These are phyloP conservation scores for Apophysomyces sp. DNA, from an alignment of 371 early-diverging fungal species.

Conservation along the genomic window DNA sequence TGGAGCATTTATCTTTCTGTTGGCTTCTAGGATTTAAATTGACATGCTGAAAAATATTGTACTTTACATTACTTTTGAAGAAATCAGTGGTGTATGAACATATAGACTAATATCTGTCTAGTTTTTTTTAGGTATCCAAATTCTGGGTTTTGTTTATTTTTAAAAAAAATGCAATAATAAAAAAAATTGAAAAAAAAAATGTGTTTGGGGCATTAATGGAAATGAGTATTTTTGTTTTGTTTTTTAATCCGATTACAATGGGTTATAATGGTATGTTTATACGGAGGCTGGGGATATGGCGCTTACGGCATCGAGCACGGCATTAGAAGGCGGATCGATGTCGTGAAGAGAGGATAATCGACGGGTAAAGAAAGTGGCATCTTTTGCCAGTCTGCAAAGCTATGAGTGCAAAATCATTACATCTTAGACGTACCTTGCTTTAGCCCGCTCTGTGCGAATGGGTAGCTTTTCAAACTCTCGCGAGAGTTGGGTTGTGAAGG, in stretches of 20 bases:
- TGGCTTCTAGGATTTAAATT: slow-evolving; percentile 45
- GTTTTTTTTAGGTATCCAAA: no score
- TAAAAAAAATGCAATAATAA: neutral
- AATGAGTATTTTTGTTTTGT: neutral
- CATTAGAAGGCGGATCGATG: slow-evolving; percentile 71
- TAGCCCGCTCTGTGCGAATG: slow-evolving; percentile 74
- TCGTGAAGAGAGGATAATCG: slow-evolving; percentile 68
- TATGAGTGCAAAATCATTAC: neutral
- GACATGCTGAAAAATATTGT: slow-evolving; percentile 38
- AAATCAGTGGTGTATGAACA: neutral
- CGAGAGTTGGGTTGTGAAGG: slow-evolving; percentile 75
- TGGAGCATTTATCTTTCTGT: slow-evolving; percentile 26
- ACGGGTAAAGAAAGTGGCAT: slow-evolving; percentile 69
- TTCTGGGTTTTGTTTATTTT: slow-evolving; percentile 1
- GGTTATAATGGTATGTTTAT: neutral
- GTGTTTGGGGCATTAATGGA: neutral
- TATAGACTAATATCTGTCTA: neutral
- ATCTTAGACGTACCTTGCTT: slow-evolving; percentile 53
- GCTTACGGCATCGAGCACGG: slow-evolving; percentile 78
- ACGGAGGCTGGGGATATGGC: slow-evolving; percentile 5
- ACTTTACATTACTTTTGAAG: slow-evolving; percentile 1
- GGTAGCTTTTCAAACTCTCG: slow-evolving; percentile 65
- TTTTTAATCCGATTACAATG: neutral
- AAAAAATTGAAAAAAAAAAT: neutral
- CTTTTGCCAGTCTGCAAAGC: slow-evolving; percentile 62